phyloP scores from a whole-genome alignment of 2,329 filamentous ascomycete genomes.

The Talaromyces albobiverticillius region DNA sequence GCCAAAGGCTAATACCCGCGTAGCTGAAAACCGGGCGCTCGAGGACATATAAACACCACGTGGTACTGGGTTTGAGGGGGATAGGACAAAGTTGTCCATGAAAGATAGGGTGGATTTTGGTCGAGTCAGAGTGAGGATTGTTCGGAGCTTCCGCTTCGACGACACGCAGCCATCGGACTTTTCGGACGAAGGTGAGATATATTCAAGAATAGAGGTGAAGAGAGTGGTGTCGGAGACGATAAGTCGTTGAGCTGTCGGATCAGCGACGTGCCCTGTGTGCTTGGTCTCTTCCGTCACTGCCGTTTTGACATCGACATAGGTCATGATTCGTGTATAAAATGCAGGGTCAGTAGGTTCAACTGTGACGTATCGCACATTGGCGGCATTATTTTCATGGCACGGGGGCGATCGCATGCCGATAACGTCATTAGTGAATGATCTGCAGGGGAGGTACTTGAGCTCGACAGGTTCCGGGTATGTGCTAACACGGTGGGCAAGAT shows the following conservation, averaged over 20 bases:
- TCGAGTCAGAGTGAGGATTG: background rate
- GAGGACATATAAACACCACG: background rate
- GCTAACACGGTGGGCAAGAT: background rate
- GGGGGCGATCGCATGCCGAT: constrained; percentile 1
- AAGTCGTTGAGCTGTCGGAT: background rate
- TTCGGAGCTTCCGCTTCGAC: background rate
- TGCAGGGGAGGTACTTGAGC: constrained; percentile 5
- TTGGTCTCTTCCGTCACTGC: background rate
- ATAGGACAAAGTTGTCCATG: constrained; percentile 1
- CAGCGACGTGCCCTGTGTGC: background rate
- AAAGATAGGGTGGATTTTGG: background rate
- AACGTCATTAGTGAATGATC: constrained; percentile 1
- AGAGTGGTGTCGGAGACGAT: background rate
- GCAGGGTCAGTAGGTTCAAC: constrained; percentile 1
- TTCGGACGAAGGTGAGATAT: background rate
- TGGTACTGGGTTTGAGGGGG: background rate
- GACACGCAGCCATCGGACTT: background rate
- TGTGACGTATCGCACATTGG: background rate
- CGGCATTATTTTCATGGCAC: background rate
- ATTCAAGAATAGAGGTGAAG: background rate
- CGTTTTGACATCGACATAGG: background rate
- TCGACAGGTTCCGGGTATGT: background rate
- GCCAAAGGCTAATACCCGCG: background rate
- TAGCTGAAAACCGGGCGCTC: background rate
- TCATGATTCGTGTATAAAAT: constrained; percentile 7